These are phyloP conservation scores for Phytopythium helicoides DNA, from an alignment of 352 stramenopile species.

Conservation along the genomic window DNA sequence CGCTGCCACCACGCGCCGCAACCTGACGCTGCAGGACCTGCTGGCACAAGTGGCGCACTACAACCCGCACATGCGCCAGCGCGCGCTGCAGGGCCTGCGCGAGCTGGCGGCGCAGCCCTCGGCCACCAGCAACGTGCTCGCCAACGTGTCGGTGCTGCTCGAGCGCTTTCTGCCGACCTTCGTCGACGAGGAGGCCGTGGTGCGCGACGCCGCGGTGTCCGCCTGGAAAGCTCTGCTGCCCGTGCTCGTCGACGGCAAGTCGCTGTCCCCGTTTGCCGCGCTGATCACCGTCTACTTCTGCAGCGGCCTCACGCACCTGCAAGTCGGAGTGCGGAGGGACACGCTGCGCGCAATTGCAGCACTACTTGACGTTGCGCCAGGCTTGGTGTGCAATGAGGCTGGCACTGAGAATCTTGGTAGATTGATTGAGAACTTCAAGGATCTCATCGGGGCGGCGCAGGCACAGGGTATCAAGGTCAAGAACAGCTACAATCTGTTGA, in stretches of 20 bases:
- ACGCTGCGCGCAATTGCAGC: conserved; percentile 66
- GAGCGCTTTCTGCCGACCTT: conserved; percentile 75
- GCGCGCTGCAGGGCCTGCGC: conserved; percentile 57
- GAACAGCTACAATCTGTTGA: conserved; percentile 74
- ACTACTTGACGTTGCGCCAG: conserved; percentile 54
- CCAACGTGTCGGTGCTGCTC: conserved; percentile 71
- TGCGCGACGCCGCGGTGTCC: conserved; percentile 64
- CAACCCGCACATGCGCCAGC: conserved; percentile 77
- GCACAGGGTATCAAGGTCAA: conserved; percentile 73
- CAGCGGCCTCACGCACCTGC: conserved; percentile 76
- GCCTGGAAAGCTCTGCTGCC: conserved; percentile 69
- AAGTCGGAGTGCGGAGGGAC: conserved; percentile 73
- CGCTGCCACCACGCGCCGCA: conserved; percentile 57
- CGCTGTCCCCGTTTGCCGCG: conserved; percentile 63
- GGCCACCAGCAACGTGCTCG: conserved; percentile 49
- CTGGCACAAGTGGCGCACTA: conserved; percentile 72
- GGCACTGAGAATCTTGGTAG: conserved; percentile 53
- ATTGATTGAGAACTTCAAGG: conserved; percentile 78
- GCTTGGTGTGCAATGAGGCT: conserved; percentile 53
- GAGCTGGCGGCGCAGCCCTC: conserved; percentile 49
- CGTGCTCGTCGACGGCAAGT: conserved; percentile 47
- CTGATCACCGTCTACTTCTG: conserved; percentile 79
- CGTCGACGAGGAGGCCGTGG: conserved; percentile 76
- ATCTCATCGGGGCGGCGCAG: conserved; percentile 61
- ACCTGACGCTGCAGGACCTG: conserved; percentile 66